phyloP scores from a whole-genome alignment of 169 alveolate genomes.

The Cryptosporidium ubiquitum region DNA sequence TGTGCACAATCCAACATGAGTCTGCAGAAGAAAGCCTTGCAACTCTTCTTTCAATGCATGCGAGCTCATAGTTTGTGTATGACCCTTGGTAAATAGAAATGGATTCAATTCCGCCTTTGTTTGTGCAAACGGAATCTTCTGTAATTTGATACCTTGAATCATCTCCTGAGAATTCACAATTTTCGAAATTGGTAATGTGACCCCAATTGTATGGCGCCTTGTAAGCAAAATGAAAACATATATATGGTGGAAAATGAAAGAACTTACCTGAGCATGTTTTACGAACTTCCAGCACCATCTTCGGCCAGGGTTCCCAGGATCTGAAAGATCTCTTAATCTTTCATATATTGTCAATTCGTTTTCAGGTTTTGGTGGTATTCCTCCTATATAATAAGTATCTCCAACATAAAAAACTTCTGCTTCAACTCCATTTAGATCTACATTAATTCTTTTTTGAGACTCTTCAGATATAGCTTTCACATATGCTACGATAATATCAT shows the following conservation, averaged over 20 bases:
- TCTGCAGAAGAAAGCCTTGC: constrained; percentile 73
- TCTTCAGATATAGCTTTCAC: constrained; percentile 33
- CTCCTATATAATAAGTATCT: constrained; percentile 63
- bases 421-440: constrained; percentile 46
- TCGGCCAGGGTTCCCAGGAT: constrained; percentile 73
- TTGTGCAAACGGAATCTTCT: constrained; percentile 61
- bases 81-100: constrained; percentile 52
- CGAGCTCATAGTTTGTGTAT: constrained; percentile 47
- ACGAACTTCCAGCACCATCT: constrained; percentile 75
- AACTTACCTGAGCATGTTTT: constrained; percentile 71
- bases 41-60: constrained; percentile 51
- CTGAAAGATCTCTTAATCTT: constrained; percentile 71
- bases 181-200: constrained; percentile 69
- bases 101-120: constrained; percentile 58
- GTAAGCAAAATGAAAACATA: background rate
- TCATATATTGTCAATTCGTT: constrained; percentile 63
- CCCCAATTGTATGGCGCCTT: constrained; percentile 75
- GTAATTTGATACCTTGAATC: constrained; percentile 72
- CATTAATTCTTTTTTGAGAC: constrained; percentile 44
- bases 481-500: constrained; percentile 57
- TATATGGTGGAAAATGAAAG: background rate
- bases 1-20: constrained; percentile 73
- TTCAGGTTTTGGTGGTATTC: constrained; percentile 72
- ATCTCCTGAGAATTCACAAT: constrained; percentile 73
- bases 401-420: constrained; percentile 60